Base-by-base conservation (phyloP, 2,329 filamentous ascomycete genomes). In the Pseudocercospora crystallina region DNA sequence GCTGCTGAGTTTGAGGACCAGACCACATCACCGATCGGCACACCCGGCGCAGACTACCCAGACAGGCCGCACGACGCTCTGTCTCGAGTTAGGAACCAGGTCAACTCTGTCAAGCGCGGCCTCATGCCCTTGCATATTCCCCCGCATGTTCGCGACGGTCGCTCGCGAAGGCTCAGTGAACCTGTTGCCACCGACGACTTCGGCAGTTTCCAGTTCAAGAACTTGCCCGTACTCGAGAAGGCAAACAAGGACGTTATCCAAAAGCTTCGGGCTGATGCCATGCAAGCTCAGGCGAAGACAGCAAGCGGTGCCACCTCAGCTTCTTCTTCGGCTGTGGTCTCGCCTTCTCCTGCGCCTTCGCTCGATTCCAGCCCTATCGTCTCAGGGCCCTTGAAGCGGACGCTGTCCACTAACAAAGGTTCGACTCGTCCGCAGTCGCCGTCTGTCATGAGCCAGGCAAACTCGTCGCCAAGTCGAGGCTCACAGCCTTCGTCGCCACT, bases 181-280 rank as follows among this genome's bases (percentile, higher is more conserved):
- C 94, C 94, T 1, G 84, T 92, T 12, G 81, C 84, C 30, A 80
- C 86, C 0, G 94, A 99, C 69, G 95, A 99, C 67, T 99, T 99
- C 76, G 94, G 94, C 30, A 90, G 84, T 56, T 99, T 99, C 71
- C 84, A 90, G 34, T 99, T 96, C 78, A 99, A 99, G 74, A 99
- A 99, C 63, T 75, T 99, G 42, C 91, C 92, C 0, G 92, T 97
- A 14, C 78, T 99, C 13, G 94, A 97, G 64, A 97, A 96, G 70
- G 94, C 94, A 47, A 99, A 99, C 72, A 99, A 99, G 68, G 94
- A 99, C 64, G 90, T 97, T 29, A 96, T 99, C 30, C 91, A 97
- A 64, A 97, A 97, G 69, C 77, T 99, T 50, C 85, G 91, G 9
- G 90, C 91, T 15, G 91, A 97, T 70, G 91, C 94, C 2, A 80